Evolutionary conservation across 1,284 basidiomycete species (phyloP).

Genomic region (Naganishia cerealis): DNA sequence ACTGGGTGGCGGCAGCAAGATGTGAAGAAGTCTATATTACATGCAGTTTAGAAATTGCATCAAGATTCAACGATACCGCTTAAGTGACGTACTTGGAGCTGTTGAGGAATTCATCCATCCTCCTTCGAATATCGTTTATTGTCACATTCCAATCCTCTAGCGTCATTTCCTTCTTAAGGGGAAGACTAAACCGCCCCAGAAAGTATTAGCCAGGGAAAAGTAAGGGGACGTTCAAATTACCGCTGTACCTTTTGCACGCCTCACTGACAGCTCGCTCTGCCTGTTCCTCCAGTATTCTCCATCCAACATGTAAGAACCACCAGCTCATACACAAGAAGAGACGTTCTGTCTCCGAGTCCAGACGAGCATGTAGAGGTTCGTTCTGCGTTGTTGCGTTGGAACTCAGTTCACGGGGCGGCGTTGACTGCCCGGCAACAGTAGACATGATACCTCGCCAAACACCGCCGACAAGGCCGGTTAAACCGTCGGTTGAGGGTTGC

Average conservation of each 20-base stretch:
- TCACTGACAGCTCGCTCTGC: slow-evolving; percentile 46
- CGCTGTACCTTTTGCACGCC: slow-evolving; percentile 46
- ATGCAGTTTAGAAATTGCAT: not conserved
- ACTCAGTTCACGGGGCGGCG: not conserved
- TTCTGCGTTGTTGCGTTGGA: not conserved
- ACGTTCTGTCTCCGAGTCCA: slow-evolving; percentile 45
- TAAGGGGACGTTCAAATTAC: not conserved
- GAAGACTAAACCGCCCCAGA: slow-evolving; percentile 37
- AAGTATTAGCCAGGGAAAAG: not conserved
- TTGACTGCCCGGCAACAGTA: not conserved
- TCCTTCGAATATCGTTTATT: slow-evolving; percentile 46
- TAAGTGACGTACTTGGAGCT: slow-evolving; percentile 11
- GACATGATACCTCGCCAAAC: slow-evolving; percentile 18
- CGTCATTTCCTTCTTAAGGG: slow-evolving; percentile 49
- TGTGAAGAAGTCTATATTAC: slow-evolving; percentile 42
- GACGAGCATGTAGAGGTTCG: slow-evolving; percentile 15
- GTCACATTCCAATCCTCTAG: slow-evolving; percentile 45
- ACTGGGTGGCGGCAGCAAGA: slow-evolving; percentile 44
- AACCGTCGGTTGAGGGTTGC: not conserved
- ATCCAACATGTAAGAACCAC: slow-evolving; percentile 54
- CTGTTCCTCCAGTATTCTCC: slow-evolving; percentile 44
- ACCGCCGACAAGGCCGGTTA: slow-evolving; percentile 12
- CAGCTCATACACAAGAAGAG: slow-evolving; percentile 52
- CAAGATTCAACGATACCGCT: not conserved
- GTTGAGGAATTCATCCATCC: slow-evolving; percentile 41